Evolutionary conservation across 768 basidiomycete species (phyloP), one percentile per base, ranked within the genome.

Genomic region (Leccinum subtestaceum): DNA sequence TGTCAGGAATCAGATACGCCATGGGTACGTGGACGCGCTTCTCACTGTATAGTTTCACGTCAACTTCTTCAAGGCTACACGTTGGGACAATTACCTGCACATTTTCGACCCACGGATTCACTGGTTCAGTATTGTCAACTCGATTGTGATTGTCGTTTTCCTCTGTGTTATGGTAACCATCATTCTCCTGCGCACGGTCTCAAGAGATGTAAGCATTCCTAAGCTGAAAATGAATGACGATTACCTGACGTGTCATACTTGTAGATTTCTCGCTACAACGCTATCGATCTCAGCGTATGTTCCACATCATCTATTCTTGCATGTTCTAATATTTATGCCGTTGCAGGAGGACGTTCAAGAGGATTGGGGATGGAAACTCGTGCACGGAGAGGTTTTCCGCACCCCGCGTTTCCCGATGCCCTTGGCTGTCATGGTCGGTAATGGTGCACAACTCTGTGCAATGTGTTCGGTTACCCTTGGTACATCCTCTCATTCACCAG

Each of bases 301-400:
- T 54, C 48, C 40, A n/a, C 19, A 19, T 47, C 34, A 1, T 45
- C 12, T 29, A 38, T 62, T 25, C 12, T 19, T 29, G 31, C 55
- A 29, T 23, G 19, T 57, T 52, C 46, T 23, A 34, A 59, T 50
- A 19, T 58, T 12, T 8, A 32, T 36, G 2, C 25, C 32, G 32
- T 57, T 34, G 27, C 63, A 93, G 91, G 94, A 96, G 68, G 94
- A 96, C 67, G 91, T 97, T 2, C 93, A 95, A 73, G 96, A 98
- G 76, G 96, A 98, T 65, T 96, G 89, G 84, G 96, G 96, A 2
- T 98, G 96, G 96, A 98, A 98, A 70, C 83, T 98, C 17, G 87
- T 98, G 23, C 94, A 97, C 65, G 95, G 94, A 21, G 96, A 98
- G 74, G 92, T 98, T 17, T 98, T 98, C 80, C 84, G 96, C 21